Conservation (phyloP, 164 flowering plant genomes). For the Dillenia suffruticosa region DNA sequence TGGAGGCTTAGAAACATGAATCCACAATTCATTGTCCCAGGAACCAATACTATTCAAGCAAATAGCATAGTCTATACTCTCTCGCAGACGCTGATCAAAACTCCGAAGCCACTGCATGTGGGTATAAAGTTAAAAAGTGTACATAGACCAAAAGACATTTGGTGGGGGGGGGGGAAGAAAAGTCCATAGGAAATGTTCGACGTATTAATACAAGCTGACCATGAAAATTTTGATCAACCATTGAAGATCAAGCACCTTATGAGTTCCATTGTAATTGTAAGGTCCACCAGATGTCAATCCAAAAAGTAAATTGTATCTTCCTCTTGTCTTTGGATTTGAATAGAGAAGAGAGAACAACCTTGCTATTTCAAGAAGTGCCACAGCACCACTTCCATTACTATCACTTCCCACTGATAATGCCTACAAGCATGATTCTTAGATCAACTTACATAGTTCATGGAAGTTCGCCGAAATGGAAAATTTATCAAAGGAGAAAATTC, state of each 20-base stretch:
- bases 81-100: constrained; percentile 90
- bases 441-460: background rate
- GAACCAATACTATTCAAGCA: constrained; percentile 96
- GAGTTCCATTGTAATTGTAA: constrained; percentile 95
- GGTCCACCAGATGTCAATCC: constrained; percentile 98
- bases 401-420: constrained; percentile 95
- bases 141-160: constrained; percentile 4
- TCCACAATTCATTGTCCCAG: constrained; percentile 56
- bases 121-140: background rate
- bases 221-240: background rate
- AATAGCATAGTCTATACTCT: constrained; percentile 94
- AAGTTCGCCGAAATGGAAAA: background rate
- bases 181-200: no score
- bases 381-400: constrained; percentile 98
- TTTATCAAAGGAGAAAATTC: background rate
- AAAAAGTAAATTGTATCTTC: constrained; percentile 88
- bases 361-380: constrained; percentile 90
- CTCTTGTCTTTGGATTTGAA: constrained; percentile 93
- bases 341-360: constrained; percentile 85
- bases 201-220: no score
- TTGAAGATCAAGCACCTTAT: constrained; percentile 47
- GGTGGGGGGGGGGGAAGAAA: no score
- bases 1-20: constrained; percentile 98
- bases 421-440: constrained; percentile 29
- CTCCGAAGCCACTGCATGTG: constrained; percentile 83